Evolutionary conservation across 1,284 basidiomycete species (phyloP), one percentile per base, ranked within the genome.

Genomic region (Tetrapyrgos nigripes): DNA sequence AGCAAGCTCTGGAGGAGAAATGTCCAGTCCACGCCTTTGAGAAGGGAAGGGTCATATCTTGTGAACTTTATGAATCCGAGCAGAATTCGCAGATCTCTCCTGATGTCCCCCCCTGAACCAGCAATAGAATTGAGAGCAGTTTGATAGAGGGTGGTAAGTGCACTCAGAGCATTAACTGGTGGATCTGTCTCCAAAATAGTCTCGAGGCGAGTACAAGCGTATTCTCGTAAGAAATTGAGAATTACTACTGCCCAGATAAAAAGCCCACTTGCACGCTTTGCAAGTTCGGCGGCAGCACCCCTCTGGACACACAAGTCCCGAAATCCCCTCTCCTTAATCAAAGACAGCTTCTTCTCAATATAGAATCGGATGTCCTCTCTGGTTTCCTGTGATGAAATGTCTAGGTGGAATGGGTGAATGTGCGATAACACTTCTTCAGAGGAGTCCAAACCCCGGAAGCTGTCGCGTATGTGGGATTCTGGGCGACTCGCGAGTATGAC

Each of bases 401-500:
- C 55, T 23, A 57, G 35, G 40, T 27, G 35, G 23, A 51, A 46
- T 1, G 33, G 14, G 5, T 28, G 49, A 19, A 57, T 52, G 9
- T 55, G 53, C 1, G 48, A 5, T n/a, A 51, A 27, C 3, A 24
- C 19, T 13, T 14, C 13, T n/a, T n/a, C n/a, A n/a, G n/a, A n/a
- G n/a, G n/a, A n/a, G n/a, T n/a, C n/a, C n/a, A n/a, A n/a, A n/a
- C n/a, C n/a, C n/a, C n/a, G n/a, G 17, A 57, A 52, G 4, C 14
- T 19, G 13, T 9, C 9, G n/a, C 14, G 26, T 9, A 57, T 57
- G 26, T 51, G 33, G 13, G 51, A n/a, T 23, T 31, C 49, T 10
- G 49, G 50, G 11, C 55, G 28, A 33, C 55, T 57, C 8, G 55
- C 37, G n/a, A 57, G 28, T 6, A 57, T 27, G 11, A 57, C 19